Evolutionary conservation across 495 filamentous ascomycete species (phyloP), one percentile per base, ranked within the genome.

Genomic region (Penicillium steckii): DNA sequence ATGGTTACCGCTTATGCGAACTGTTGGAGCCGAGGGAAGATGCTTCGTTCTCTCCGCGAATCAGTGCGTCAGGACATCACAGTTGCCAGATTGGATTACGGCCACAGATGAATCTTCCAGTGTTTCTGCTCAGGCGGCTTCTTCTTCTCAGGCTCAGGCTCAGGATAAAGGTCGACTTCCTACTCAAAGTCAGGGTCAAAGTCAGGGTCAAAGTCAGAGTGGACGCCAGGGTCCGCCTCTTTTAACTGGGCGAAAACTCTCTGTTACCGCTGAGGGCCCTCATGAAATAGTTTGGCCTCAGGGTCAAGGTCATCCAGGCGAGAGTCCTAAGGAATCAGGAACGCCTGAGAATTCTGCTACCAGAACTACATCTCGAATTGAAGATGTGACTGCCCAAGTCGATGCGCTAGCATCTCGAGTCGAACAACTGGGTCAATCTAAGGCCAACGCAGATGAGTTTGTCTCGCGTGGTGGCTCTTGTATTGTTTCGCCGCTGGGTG

Each of bases 41-140:
- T 87, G 88, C 46, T 90, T 92, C 52, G 91, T 97, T n/a, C 71
- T 97, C 2, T 88, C 83, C 52, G 83, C 87, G 9, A 97, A 96
- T 66, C 91, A 95, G 70, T 93, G 87, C 60, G 80, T 90, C 3
- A 78, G 70, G 47, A 69, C 69, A 41, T 76, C 71, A 18, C 69
- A 87, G 52, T 64, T 87, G 7, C 84, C 84, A 1, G 43, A 38
- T 0, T 87, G 84, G 84, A 76, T 85, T 42, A 74, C 53, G 0
- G 47, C 50, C 15, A 9, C 38, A 8, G 38, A 23, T 41, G 38
- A 0, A 61, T 57, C 22, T 53, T 69, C 7, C 8, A 15, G 10
- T 37, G 33, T 37, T 37, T 37, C 33, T 4, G 33, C 33, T 2
- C n/a, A n/a, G 2, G 33, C 10, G 8, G 33, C n/a, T n/a, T n/a